These are phyloP conservation scores for Austroboletus niveus DNA, from an alignment of 1,284 basidiomycete species.

Conservation along the genomic window DNA sequence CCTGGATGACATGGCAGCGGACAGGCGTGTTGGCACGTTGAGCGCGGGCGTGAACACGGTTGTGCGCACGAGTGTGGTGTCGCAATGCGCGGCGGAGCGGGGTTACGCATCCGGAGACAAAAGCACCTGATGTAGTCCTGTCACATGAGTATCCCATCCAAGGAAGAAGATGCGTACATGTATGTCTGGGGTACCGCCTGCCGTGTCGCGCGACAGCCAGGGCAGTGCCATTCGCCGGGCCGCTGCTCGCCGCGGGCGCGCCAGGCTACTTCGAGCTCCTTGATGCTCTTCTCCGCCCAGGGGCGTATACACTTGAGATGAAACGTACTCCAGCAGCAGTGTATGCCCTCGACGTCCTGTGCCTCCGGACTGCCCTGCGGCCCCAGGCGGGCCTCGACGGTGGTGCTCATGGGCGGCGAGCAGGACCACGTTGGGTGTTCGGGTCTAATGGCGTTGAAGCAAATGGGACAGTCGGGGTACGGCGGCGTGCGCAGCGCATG, in stretches of 20 bases:
- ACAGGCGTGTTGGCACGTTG: constrained; percentile 69
- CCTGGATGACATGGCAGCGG: constrained; percentile 71
- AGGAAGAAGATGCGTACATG: constrained; percentile 41
- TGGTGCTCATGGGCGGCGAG: constrained; percentile 47
- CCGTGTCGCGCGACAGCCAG: constrained; percentile 81
- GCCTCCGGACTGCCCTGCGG: constrained; percentile 5
- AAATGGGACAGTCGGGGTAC: constrained; percentile 78
- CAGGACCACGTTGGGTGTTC: constrained; percentile 78
- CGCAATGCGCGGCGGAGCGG: constrained; percentile 62
- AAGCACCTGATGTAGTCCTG: constrained; percentile 60
- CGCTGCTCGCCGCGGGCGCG: constrained; percentile 66
- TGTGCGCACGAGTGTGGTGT: constrained; percentile 87
- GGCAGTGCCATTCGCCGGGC: constrained; percentile 82
- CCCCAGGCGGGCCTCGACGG: background rate
- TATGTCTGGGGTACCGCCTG: constrained; percentile 66
- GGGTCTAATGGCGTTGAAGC: constrained; percentile 71
- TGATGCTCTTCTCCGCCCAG: constrained; percentile 80
- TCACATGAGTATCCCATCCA: too few species aligned
- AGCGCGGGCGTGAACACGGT: constrained; percentile 69
- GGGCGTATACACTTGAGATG: constrained; percentile 78
- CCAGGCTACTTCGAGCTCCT: constrained; percentile 74
- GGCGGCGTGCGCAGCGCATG: constrained; percentile 62
- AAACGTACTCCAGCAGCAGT: constrained; percentile 83
- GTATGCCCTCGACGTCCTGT: constrained; percentile 30
- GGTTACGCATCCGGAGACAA: constrained; percentile 74